Evolutionary conservation across 331 rosid genomes (phyloP).

Genomic region (Pyrus hybrid): DNA sequence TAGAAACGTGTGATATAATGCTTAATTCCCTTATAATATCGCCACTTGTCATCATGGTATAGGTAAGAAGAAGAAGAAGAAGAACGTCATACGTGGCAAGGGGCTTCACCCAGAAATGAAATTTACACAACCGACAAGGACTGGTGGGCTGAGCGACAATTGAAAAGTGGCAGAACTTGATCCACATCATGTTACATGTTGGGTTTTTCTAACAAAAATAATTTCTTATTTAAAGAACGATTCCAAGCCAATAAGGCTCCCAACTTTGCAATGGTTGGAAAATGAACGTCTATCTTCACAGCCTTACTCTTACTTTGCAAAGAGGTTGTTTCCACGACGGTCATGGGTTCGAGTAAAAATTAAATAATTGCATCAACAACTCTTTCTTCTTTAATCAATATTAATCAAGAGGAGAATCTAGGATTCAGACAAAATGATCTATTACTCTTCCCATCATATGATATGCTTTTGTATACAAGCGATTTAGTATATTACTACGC

Average conservation of each 20-base stretch:
- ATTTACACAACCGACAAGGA: conserved; percentile 14
- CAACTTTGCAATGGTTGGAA: fast-evolving
- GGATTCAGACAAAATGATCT: background rate
- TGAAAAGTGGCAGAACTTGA: conserved; percentile 1
- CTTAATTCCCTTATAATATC: background rate
- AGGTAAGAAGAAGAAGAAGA: background rate
- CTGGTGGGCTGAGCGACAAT: background rate
- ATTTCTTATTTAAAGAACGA: background rate
- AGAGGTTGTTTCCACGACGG: too few relatives aligned
- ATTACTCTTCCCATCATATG: background rate
- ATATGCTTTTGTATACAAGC: background rate
- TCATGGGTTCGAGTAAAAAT: background rate
- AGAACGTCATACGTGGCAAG: background rate
- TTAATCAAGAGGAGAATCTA: too few relatives aligned
- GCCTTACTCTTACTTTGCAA: too few relatives aligned
- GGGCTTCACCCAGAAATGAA: background rate
- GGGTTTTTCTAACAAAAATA: background rate
- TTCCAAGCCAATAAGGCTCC: too few relatives aligned
- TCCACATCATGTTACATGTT: background rate
- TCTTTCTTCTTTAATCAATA: background rate
- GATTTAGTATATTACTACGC: too few relatives aligned
- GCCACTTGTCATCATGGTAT: background rate
- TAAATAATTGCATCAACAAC: background rate
- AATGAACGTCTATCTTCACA: too few relatives aligned
- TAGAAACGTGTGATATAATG: too few relatives aligned